Base-by-base conservation (phyloP, 305 asterid genomes). In the Caryopteris hybrid region DNA sequence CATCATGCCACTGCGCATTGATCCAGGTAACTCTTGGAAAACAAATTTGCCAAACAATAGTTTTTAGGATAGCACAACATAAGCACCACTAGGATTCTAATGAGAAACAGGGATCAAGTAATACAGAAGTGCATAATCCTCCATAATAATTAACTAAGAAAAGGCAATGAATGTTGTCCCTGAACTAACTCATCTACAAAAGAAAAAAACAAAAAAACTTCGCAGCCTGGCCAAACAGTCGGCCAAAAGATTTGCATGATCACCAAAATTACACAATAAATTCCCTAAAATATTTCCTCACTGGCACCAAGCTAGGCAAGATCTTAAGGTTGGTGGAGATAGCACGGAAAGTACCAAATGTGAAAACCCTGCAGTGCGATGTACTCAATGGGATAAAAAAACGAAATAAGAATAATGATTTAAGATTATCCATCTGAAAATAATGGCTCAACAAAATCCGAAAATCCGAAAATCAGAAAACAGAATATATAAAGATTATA, bases 301-400 rank as follows among this genome's bases (percentile, higher is more conserved):
- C n/a, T n/a, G n/a, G n/a, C n/a, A n/a, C n/a, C 58, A 5, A 38
- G 61, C 59, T 46, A 53, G 61, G 42, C 41, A 53, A 73, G 75
- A 76, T 80, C 75, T 70, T 48, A 36, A 22, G 36, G 41, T 50
- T 47, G 50, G 47, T 12, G 33, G 52, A 61, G n/a, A n/a, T n/a
- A 70, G 21, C 51, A 66, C 57, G 42, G 48, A 69, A 39, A 27
- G 58, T 71, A 41, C 36, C 43, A 10, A 9, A 36, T 16, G 5
- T 4, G 48, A 27, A 43, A 46, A 52, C 36, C 29, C 36, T 11
- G 65, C 20, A 21, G 65, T 27, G 43, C 38, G 17, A 61, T 17
- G 21, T 7, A 76, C 41, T 29, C 8, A 11, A 38, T 27, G 61
- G 10, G 47, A 42, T 48, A 58, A 13, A 31, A 20, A 36, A 64